These are phyloP conservation scores for Adansonia rubrostipa DNA, from an alignment of 441 rosid species.

Conservation along the genomic window DNA sequence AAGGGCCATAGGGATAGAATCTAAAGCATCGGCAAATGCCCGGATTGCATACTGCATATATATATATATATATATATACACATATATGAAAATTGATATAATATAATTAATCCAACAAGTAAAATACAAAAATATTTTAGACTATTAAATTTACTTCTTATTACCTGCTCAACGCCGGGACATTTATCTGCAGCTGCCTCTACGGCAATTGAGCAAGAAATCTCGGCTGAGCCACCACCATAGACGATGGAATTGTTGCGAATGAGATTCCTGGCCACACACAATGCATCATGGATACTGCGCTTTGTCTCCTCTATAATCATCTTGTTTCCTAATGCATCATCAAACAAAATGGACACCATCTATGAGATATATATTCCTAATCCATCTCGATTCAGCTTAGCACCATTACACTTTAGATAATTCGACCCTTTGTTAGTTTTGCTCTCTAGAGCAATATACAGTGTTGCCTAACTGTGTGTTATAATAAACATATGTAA, in stretches of 20 bases:
- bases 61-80: too few relatives aligned
- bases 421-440: neutral
- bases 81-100: neutral
- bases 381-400: neutral
- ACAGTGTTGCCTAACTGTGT: neutral
- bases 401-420: neutral
- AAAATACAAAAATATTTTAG: neutral
- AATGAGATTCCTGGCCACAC: constrained; percentile 94
- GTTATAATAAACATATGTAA: neutral
- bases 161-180: constrained; percentile 92
- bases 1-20: constrained; percentile 88
- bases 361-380: neutral
- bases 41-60: constrained; percentile 86
- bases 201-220: constrained; percentile 86
- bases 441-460: neutral
- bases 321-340: constrained; percentile 87
- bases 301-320: constrained; percentile 99
- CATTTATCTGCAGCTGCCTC: constrained; percentile 84
- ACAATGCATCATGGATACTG: constrained; percentile 92
- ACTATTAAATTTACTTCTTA: neutral
- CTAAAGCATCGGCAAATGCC: constrained; percentile 95
- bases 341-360: constrained; percentile 16
- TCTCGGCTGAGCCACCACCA: constrained; percentile 99
- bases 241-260: constrained; percentile 92
- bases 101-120: neutral